A percentile compares a stretch with the other conserved stretches of the same genome.
These are phyloP conservation scores for Stentor roeselii DNA, from an alignment of 73 alveolate species.

Conservation along the genomic window DNA sequence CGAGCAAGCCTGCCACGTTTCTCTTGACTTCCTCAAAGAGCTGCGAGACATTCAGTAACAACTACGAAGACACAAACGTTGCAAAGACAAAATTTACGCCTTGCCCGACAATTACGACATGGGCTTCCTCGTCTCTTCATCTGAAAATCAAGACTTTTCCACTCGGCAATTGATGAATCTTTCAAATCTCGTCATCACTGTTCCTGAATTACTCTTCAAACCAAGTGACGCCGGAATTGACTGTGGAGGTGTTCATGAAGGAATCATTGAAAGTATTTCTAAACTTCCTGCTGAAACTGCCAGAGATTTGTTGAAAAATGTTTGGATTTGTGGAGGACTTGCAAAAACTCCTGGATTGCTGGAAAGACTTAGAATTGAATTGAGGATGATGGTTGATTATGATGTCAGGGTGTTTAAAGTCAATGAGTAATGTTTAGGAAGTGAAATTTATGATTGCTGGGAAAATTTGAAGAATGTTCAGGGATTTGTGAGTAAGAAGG, in stretches of 20 bases:
- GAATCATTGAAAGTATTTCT: slow-evolving; percentile 55
- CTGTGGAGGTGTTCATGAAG: slow-evolving; percentile 88
- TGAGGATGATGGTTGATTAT: slow-evolving; percentile 32
- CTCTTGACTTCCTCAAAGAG: slow-evolving; percentile 55
- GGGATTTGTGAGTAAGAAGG: slow-evolving; percentile 60
- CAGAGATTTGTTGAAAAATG: slow-evolving; percentile 52
- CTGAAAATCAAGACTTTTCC: slow-evolving; percentile 13
- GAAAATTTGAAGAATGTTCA: slow-evolving; percentile 69
- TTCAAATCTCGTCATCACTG: slow-evolving; percentile 70
- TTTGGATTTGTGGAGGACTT: slow-evolving; percentile 66
- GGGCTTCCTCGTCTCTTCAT: background rate
- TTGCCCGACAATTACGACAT: slow-evolving; percentile 81
- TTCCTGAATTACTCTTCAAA: slow-evolving; percentile 87
- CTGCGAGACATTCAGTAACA: slow-evolving; percentile 44
- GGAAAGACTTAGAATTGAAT: slow-evolving; percentile 52
- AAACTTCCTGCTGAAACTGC: slow-evolving; percentile 65
- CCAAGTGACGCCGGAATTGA: slow-evolving; percentile 85
- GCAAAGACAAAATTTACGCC: slow-evolving; percentile 48
- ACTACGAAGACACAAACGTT: slow-evolving; percentile 26
- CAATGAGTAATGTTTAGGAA: slow-evolving; percentile 38
- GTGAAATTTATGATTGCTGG: slow-evolving; percentile 68
- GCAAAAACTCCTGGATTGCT: slow-evolving; percentile 54
- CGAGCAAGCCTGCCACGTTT: slow-evolving; percentile 79
- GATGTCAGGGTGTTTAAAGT: slow-evolving; percentile 51
- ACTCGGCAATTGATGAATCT: slow-evolving; percentile 48